These are phyloP conservation scores for Aspergillus sergii DNA, from an alignment of 2,329 filamentous ascomycete genomes.

Conservation along the genomic window DNA sequence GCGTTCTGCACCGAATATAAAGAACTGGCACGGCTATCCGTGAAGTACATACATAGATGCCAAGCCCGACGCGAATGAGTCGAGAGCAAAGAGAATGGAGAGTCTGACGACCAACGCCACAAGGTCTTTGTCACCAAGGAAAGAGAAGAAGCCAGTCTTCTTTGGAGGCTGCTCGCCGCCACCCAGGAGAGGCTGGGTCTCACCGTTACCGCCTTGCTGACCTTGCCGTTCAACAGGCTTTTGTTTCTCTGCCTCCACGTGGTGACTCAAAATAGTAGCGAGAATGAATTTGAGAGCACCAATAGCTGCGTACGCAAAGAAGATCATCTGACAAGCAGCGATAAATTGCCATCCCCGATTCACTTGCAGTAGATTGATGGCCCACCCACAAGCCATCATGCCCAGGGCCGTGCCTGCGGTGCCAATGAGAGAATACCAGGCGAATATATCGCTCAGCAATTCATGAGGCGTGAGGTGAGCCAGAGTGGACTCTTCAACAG, in stretches of 20 bases:
- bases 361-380: slow-evolving; percentile 54
- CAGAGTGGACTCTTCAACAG: slow-evolving; percentile 67
- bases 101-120: slow-evolving; percentile 50
- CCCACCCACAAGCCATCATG: slow-evolving; percentile 62
- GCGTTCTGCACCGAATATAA: slow-evolving; percentile 12
- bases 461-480: slow-evolving; percentile 61
- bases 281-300: slow-evolving; percentile 61
- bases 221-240: slow-evolving; percentile 19
- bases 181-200: slow-evolving; percentile 41
- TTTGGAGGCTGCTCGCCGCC: slow-evolving; percentile 21
- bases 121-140: slow-evolving; percentile 55
- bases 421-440: slow-evolving; percentile 62
- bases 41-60: slow-evolving; percentile 57
- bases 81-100: slow-evolving; percentile 68
- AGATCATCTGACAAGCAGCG: slow-evolving; percentile 58
- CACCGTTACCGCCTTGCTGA: slow-evolving; percentile 25
- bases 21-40: slow-evolving; percentile 24
- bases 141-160: slow-evolving; percentile 52
- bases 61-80: slow-evolving; percentile 71
- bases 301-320: slow-evolving; percentile 59
- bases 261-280: slow-evolving; percentile 52
- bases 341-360: slow-evolving; percentile 48
- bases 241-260: slow-evolving; percentile 46
- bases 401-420: slow-evolving; percentile 64
- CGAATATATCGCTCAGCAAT: slow-evolving; percentile 64